These are phyloP conservation scores for Sphagnum fallax DNA, from an alignment of 228 moss, liverwort and hornwort species.

Conservation along the genomic window DNA sequence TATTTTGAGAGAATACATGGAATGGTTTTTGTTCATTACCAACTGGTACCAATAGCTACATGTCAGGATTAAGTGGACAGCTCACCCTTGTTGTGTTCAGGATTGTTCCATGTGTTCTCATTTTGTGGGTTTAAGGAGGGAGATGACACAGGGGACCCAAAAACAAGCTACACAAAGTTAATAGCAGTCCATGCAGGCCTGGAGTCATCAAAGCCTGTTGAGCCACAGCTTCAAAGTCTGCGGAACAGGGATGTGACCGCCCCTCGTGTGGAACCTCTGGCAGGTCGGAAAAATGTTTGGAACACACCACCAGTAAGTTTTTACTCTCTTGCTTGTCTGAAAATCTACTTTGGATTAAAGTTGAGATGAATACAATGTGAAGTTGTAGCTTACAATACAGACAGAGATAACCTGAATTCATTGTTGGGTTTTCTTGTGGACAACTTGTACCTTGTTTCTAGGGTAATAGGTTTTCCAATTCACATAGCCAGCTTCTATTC, in stretches of 20 bases:
- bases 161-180: slow-evolving; percentile 79
- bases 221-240: slow-evolving; percentile 52
- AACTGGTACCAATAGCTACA: too few relatives aligned
- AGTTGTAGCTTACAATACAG: neutral
- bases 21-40: too few relatives aligned
- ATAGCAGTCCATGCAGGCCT: slow-evolving; percentile 92
- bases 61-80: too few relatives aligned
- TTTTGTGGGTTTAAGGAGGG: slow-evolving; percentile 41
- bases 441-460: neutral
- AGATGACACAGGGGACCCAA: slow-evolving; percentile 63
- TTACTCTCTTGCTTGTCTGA: neutral
- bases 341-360: neutral
- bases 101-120: too few relatives aligned
- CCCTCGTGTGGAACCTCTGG: slow-evolving; percentile 62
- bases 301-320: slow-evolving; percentile 63
- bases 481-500: too few relatives aligned
- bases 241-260: slow-evolving; percentile 47
- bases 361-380: too few relatives aligned
- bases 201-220: slow-evolving; percentile 50
- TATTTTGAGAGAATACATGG: too few relatives aligned
- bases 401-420: neutral
- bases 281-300: slow-evolving; percentile 89
- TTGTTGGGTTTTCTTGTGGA: neutral
- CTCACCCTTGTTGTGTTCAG: too few relatives aligned
- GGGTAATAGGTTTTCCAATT: too few relatives aligned